Base-by-base conservation (phyloP, 2,329 filamentous ascomycete species). In the Stagonosporopsis chrysanthemi region DNA sequence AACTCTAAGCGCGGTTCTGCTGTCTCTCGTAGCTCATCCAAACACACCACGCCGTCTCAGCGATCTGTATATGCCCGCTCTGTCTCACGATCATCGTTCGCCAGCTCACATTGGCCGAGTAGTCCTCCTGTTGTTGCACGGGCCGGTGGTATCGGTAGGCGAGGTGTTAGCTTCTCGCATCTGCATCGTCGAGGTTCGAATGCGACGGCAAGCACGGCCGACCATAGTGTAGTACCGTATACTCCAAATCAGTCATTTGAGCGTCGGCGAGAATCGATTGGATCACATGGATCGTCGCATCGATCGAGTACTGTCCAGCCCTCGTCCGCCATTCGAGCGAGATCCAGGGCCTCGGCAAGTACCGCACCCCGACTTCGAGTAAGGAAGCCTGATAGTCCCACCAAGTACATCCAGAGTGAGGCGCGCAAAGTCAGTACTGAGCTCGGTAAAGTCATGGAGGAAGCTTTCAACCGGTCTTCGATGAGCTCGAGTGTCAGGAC, bases 381-480 rank as follows among this genome's bases (percentile, higher is more conserved):
- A 7, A 71, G 75, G 45, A 83, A 73, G 61, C 77, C 59, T 62
- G 78, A 71, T 72, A 81, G 72, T 41, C 80, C 80, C 1, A 81
- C 78, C 52, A 80, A 83, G 36, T 79, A 81, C 44, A 88, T 87
- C 76, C 88, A 86, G 65, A 91, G 92, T 56, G 93, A 97, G 72
- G 85, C 95, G 51, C 84, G 91, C 6, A 89, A 94, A 66, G 89
- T 96, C 55, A 96, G 92, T 66, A 86, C 86, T 67, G 92, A 92
- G 67, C 88, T 97, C 60, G 91, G 92, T 46, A 91, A 92, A 75
- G 91, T 95, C 56, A 96, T 93, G 70, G 93, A 98, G 70, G 91
- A 95, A 69, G 93, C 93, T 1, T 97, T 98, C 79, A 93, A 91
- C 70, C 87, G 89, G 65, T 83, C 79, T 52, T 88, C 82, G 0